Evolutionary conservation across 192 early-diverging fungal species (phyloP), one percentile per base, ranked within the genome.

Genomic region (Entophlyctis luteolus): DNA sequence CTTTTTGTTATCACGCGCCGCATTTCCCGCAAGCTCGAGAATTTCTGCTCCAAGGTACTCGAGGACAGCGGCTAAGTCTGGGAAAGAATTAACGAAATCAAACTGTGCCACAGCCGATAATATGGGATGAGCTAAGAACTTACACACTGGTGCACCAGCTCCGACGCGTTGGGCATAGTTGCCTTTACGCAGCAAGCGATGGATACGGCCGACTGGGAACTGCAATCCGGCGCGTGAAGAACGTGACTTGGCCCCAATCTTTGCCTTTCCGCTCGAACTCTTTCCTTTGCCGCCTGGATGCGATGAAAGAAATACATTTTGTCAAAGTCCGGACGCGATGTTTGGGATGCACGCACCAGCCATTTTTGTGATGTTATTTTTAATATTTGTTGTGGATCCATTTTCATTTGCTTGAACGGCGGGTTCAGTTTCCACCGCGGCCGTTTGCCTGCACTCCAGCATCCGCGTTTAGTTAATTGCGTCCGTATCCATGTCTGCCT

Each of bases 131-230:
- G 23, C 10, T 20, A 23, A 14, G 49, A 52, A 53, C 50, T 16
- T 23, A 53, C 50, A 96, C 68, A 94, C 93, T 70, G 94, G 94
- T 39, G 92, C 62, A 70, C 79, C 91, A 68, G 91, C 92, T 77
- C 90, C 92, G 53, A 94, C 87, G 82, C 93, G 87, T 76, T 88
- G 87, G 72, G 94, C 91, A 80, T 94, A 96, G 85, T 93, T 93
- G 55, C 94, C 94, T 79, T 90, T 90, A 74, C 92, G 86, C 53
- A 96, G 85, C 57, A 92, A 86, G 86, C 92, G 90, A 82, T 96
- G 92, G 78, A 96, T 90, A 91, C 94, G 92, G 74, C 92, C 92
- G 72, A 94, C 93, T 70, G 93, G 94, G 89, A 96, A 96, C 80
- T 93, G 91, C 73, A 94, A 90, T 79, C 92, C 94, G 71, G 92